Conservation (phyloP, 176 grass and related monocot genomes). For the Poa pratensis region DNA sequence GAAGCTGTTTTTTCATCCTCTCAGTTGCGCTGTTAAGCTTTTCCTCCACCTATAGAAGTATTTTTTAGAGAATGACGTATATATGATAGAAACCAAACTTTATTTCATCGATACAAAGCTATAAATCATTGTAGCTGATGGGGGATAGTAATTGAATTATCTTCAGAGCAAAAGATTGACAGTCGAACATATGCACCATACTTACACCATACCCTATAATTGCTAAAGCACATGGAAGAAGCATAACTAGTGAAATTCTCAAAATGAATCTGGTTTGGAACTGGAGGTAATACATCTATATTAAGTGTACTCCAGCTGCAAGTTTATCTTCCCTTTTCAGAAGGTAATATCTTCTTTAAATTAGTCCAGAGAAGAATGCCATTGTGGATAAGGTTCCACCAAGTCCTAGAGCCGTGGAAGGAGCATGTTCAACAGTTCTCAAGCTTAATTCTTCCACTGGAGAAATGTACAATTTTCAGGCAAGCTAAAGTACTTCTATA, state of each 20-base stretch:
- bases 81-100: neutral
- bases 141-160: neutral
- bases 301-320: no score
- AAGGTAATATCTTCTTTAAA: no score
- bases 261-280: neutral
- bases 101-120: neutral
- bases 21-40: constrained; percentile 51
- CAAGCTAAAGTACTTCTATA: no score
- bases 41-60: constrained; percentile 22
- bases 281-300: neutral
- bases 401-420: neutral
- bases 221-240: neutral
- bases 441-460: no score
- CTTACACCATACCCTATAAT: neutral
- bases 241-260: neutral
- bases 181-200: neutral
- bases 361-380: neutral
- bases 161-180: neutral
- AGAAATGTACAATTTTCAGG: no score
- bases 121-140: neutral
- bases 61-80: neutral
- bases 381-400: neutral
- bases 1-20: constrained; percentile 34
- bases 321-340: no score
- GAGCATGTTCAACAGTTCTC: neutral